Percentiles rank a stretch among this genome's conserved stretches.
phyloP scores from a whole-genome alignment of 148 eudicot genomes.

The Selenicereus undatus region DNA sequence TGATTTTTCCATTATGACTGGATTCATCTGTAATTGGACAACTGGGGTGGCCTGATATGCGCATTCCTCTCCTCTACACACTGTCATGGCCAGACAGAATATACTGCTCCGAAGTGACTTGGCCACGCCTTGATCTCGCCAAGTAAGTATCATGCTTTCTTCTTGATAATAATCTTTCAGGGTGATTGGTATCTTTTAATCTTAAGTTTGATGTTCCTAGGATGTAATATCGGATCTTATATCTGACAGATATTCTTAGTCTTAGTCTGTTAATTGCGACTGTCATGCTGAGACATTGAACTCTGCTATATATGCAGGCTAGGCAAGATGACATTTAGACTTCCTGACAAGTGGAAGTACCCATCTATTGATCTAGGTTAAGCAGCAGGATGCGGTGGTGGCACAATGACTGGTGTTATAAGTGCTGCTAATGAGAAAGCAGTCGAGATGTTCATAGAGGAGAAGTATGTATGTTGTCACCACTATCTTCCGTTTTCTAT shows the following conservation, averaged over 20 bases:
- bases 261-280: not conserved
- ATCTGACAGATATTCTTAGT: too few species aligned
- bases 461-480: conserved; percentile 38
- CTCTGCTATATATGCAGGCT: conserved; percentile 38
- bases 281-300: conserved; percentile 3
- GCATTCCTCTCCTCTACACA: conserved; percentile 74
- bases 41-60: conserved; percentile 86
- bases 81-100: conserved; percentile 83
- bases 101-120: conserved; percentile 72
- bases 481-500: not conserved
- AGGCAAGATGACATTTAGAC: conserved; percentile 62
- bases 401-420: conserved; percentile 82
- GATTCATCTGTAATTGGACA: conserved; percentile 82
- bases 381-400: conserved; percentile 76
- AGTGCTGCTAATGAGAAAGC: conserved; percentile 90
- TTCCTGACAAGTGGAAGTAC: conserved; percentile 74
- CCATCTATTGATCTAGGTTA: conserved; percentile 78
- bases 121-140: conserved; percentile 91
- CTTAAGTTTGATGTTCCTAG: not conserved
- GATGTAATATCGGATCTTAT: not conserved
- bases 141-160: conserved; percentile 36
- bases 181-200: not conserved
- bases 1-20: conserved; percentile 22
- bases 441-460: conserved; percentile 75
- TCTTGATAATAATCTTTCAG: not conserved